Conservation (phyloP, 495 filamentous ascomycete species). For the Neurospora sp. region DNA sequence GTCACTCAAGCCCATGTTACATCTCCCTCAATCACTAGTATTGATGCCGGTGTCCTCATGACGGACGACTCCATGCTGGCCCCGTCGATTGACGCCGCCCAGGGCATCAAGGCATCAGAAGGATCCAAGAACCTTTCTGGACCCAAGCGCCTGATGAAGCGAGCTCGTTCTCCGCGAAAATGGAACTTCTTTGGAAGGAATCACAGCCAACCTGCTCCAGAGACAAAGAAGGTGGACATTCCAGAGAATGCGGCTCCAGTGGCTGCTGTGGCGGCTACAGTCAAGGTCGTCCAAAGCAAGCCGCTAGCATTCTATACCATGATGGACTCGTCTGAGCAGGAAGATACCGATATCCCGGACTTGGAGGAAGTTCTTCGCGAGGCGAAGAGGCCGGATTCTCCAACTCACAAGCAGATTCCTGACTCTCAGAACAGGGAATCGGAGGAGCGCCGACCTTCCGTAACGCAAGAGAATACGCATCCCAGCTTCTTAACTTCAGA, state of each 20-base stretch:
- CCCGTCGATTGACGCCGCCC: conserved; percentile 12
- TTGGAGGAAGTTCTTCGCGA: conserved; percentile 58
- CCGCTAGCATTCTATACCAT: conserved; percentile 71
- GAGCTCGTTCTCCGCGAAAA: conserved; percentile 50
- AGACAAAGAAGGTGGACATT: conserved; percentile 26
- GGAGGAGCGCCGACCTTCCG: conserved; percentile 2
- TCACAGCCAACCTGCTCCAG: conserved; percentile 40
- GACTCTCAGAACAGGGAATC: background rate
- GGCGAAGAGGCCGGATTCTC: conserved; percentile 29
- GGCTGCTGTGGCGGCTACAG: conserved; percentile 21
- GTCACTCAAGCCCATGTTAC: conserved; percentile 24
- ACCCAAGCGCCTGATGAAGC: conserved; percentile 46
- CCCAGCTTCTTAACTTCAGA: background rate
- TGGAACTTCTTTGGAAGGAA: conserved; percentile 81
- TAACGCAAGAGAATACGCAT: background rate
- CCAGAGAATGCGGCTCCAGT: conserved; percentile 21
- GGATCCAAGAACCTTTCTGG: conserved; percentile 4
- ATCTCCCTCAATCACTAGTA: conserved; percentile 37
- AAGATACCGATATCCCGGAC: conserved; percentile 47
- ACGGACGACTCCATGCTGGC: conserved; percentile 39
- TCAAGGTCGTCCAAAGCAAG: conserved; percentile 31
- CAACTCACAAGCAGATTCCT: background rate
- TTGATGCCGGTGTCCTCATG: conserved; percentile 37
- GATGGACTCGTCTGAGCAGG: conserved; percentile 62
- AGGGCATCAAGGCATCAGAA: conserved; percentile 9